Percentiles rank a stretch among this genome's conserved stretches.
phyloP scores from a whole-genome alignment of 371 early-diverging fungal species.

The Dentiscutata heterogama region DNA sequence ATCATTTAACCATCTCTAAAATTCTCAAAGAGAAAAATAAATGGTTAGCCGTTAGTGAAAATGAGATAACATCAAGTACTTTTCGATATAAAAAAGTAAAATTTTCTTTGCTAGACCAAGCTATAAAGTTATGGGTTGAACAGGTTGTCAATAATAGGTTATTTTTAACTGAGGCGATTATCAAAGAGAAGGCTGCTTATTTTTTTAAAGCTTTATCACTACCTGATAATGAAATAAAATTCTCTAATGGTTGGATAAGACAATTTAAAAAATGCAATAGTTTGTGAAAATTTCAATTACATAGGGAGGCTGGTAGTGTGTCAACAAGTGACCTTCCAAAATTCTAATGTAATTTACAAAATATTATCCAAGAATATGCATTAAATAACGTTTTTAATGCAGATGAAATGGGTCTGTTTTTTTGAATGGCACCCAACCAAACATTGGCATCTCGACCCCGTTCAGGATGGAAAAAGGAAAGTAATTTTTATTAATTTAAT shows the following conservation, averaged over 20 bases:
- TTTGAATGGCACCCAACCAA: no score
- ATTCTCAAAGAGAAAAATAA: not conserved
- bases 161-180: conserved; percentile 3
- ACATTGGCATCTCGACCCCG: no score
- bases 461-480: not conserved
- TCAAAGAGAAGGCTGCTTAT: conserved; percentile 4
- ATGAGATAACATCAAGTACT: not conserved
- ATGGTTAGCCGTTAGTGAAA: not conserved
- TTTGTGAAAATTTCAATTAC: not conserved
- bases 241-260: conserved; percentile 27
- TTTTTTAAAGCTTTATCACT: not conserved
- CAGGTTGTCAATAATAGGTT: not conserved
- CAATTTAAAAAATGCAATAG: conserved; percentile 34
- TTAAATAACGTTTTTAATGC: conserved; percentile 6
- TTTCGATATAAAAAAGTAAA: conserved; percentile 5
- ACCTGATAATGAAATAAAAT: not conserved
- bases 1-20: not conserved
- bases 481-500: no score
- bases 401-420: not conserved
- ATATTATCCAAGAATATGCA: not conserved
- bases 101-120: conserved; percentile 18
- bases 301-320: not conserved
- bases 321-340: not conserved
- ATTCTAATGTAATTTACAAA: not conserved
- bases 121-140: conserved; percentile 9